These are phyloP conservation scores for Allomyces macrogynus DNA, from an alignment of 192 early-diverging fungal genomes.

Conservation along the genomic window DNA sequence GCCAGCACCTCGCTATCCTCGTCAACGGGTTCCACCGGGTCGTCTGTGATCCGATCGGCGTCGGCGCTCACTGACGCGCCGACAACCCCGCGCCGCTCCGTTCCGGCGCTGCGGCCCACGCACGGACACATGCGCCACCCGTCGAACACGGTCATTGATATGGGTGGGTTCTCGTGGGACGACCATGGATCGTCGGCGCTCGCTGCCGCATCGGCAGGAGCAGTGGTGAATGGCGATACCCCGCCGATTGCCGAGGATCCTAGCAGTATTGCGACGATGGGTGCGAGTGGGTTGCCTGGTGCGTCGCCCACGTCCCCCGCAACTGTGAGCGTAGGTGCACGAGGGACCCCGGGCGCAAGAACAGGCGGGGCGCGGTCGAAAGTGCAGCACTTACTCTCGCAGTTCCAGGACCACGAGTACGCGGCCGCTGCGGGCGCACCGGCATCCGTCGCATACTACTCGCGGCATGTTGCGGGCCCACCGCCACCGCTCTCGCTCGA, in stretches of 20 bases:
- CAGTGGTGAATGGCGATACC: not conserved
- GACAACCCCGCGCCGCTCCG: too few species aligned
- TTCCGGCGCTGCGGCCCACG: not conserved
- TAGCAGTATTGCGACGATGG: not conserved
- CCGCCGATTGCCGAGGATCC: too few species aligned
- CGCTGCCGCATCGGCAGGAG: not conserved
- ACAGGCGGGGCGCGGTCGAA: not conserved
- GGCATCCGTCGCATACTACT: not conserved
- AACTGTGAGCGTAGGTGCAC: not conserved
- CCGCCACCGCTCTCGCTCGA: not conserved
- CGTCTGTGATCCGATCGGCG: too few species aligned
- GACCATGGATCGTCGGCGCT: not conserved
- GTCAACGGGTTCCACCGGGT: too few species aligned
- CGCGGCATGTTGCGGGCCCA: not conserved
- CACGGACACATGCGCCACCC: not conserved
- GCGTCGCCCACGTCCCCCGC: not conserved
- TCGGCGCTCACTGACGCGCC: too few species aligned
- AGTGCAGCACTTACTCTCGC: not conserved
- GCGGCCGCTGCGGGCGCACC: not conserved
- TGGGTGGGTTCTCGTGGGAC: not conserved
- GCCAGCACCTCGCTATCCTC: too few species aligned
- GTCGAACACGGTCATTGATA: not conserved
- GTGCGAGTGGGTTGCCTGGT: not conserved
- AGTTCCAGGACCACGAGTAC: not conserved
- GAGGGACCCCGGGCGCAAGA: not conserved